These are phyloP conservation scores for Ustilago curta DNA, from an alignment of 1,284 basidiomycete genomes.

Conservation along the genomic window DNA sequence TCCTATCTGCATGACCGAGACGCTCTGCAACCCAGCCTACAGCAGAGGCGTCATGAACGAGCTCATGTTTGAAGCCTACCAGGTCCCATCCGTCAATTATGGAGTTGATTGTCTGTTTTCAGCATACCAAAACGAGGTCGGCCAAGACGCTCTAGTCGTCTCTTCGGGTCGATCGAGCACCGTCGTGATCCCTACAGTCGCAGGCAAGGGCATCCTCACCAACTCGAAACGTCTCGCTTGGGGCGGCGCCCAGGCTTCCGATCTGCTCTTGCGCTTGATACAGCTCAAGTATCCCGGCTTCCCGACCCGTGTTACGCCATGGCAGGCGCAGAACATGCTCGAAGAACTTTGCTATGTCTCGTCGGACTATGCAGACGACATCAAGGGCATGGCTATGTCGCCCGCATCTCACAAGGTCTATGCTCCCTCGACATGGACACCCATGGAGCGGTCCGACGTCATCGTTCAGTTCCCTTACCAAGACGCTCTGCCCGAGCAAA, in stretches of 20 bases:
- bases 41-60: constrained; percentile 91
- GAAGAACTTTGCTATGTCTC: constrained; percentile 89
- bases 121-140: constrained; percentile 74
- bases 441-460: constrained; percentile 71
- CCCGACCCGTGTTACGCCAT: constrained; percentile 73
- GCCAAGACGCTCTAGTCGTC: constrained; percentile 60
- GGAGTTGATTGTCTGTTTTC: constrained; percentile 94
- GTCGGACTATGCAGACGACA: constrained; percentile 79
- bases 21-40: constrained; percentile 88
- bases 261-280: constrained; percentile 89
- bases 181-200: constrained; percentile 60
- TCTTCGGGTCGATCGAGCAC: constrained; percentile 61
- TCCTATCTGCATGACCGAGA: constrained; percentile 93
- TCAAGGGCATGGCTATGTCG: constrained; percentile 71
- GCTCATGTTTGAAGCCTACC: constrained; percentile 94
- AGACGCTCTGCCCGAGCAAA: constrained; percentile 77
- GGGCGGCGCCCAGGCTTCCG: constrained; percentile 89
- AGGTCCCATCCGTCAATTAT: constrained; percentile 85
- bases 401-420: constrained; percentile 78
- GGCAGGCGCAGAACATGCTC: constrained; percentile 82
- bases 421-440: constrained; percentile 71
- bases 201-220: constrained; percentile 58
- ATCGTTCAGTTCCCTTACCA: constrained; percentile 63
- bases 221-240: constrained; percentile 79
- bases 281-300: constrained; percentile 97